Percentiles rank a stretch among this genome's conserved stretches.
Evolutionary conservation across 495 filamentous ascomycete genomes (phyloP).

Genomic region (Podospora anserina): DNA sequence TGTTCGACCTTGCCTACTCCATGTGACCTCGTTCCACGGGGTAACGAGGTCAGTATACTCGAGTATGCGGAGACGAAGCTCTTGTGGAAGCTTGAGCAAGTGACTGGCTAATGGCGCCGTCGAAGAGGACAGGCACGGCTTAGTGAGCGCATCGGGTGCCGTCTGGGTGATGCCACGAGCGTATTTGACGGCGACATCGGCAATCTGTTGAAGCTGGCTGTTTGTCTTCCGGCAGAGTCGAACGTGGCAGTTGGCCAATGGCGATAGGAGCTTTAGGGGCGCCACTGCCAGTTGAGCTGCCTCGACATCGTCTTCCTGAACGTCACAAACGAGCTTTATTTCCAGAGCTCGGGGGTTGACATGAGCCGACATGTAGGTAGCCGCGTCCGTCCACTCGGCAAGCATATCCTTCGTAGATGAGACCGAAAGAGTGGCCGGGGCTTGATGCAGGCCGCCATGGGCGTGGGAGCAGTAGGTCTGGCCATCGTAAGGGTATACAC

Average conservation of each 20-base stretch:
- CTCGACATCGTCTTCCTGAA: neutral
- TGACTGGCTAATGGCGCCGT: neutral
- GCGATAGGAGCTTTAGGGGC: conserved; percentile 4
- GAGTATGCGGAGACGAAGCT: conserved; percentile 12
- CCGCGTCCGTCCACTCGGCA: conserved; percentile 6
- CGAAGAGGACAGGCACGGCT: neutral
- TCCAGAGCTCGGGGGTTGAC: conserved; percentile 7
- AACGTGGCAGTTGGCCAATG: conserved; percentile 10
- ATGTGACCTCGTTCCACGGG: conserved; percentile 8
- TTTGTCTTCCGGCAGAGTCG: conserved; percentile 5
- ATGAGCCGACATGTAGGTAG: conserved; percentile 5
- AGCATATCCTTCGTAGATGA: neutral
- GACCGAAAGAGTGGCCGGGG: neutral
- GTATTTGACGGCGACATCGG: neutral
- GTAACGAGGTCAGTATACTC: conserved; percentile 16
- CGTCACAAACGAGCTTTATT: conserved; percentile 11
- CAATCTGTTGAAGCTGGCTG: conserved; percentile 5
- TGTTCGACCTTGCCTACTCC: neutral
- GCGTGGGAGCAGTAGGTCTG: too few relatives aligned
- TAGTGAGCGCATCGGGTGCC: neutral
- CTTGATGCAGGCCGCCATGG: neutral
- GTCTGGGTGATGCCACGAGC: conserved; percentile 8
- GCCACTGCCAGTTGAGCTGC: neutral
- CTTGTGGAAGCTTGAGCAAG: conserved; percentile 8
- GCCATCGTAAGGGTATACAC: too few relatives aligned